Evolutionary conservation across 495 filamentous ascomycete genomes (phyloP).

Genomic region (Pyrenopolyporus hunteri): DNA sequence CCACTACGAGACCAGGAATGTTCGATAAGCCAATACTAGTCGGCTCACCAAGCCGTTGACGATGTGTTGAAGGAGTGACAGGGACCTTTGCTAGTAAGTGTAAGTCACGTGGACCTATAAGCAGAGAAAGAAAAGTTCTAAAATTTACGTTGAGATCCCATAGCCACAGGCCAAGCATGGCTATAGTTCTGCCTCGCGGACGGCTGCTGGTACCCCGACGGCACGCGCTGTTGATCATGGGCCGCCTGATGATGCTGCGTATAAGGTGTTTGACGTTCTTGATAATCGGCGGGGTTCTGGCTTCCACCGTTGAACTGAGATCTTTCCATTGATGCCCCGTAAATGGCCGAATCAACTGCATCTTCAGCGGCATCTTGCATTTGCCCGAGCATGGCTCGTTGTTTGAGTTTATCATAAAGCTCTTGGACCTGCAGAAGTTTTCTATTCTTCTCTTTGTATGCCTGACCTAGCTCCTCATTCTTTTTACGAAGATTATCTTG

Average conservation of each 20-base stretch:
- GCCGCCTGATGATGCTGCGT: constrained; percentile 5
- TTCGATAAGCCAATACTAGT: constrained; percentile 33
- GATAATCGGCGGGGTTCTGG: constrained; percentile 16
- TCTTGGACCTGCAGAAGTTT: constrained; percentile 81
- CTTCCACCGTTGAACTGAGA: constrained; percentile 2
- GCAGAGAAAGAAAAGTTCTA: neutral
- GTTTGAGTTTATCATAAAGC: constrained; percentile 83
- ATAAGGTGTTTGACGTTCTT: constrained; percentile 24
- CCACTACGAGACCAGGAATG: constrained; percentile 39
- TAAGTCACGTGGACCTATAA: too few species aligned
- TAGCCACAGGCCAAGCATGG: constrained; percentile 27
- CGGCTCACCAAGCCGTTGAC: constrained; percentile 37
- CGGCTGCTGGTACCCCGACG: constrained; percentile 20
- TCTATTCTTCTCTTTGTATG: constrained; percentile 74
- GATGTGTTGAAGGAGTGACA: constrained; percentile 43
- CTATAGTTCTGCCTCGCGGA: constrained; percentile 5
- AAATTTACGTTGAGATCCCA: constrained; percentile 30
- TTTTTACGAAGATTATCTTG: constrained; percentile 73
- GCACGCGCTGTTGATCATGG: constrained; percentile 26
- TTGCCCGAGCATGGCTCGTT: constrained; percentile 69
- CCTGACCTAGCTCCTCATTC: constrained; percentile 74
- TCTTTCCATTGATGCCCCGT: constrained; percentile 21
- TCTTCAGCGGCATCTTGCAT: constrained; percentile 74
- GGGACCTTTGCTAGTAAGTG: constrained; percentile 29
- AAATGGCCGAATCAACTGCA: constrained; percentile 64